Evolutionary conservation across 495 filamentous ascomycete genomes (phyloP), one percentile per base, ranked within the genome.

Genomic region (Penicillium paxilli): DNA sequence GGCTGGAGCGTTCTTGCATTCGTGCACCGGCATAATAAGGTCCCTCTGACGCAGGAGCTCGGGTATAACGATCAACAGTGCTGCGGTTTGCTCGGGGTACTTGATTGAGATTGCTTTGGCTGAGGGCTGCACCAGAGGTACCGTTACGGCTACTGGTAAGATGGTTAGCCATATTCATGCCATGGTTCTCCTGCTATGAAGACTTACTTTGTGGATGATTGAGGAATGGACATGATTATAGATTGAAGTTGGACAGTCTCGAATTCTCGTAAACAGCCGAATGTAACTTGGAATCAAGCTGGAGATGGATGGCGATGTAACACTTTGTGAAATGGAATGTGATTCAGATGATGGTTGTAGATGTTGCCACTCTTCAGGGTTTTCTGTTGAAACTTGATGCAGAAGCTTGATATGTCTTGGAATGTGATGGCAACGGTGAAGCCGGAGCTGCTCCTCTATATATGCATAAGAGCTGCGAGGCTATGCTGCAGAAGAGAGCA

Each of bases 21-120:
- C 67, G 63, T 28, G 67, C 68, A 3, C 63, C 62, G 17, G 65
- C 68, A 58, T 68, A 76, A 60, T 76, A 76, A 16, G 73, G 71
- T 9, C 62, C 64, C 21, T 76, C 73, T 2, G 69, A 57, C n/a
- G 70, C 63, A 11, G 69, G 57, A 24, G 63, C 58, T 21, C 66
- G 64, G 20, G 62, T 58, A 45, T 68, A 73, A 25, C 69, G 65
- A n/a, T 72, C 67, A 3, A 71, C 64, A 7, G 49, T 59, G 48
- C 44, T 63, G 47, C 58, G 54, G 37, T 21, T 67, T 51, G 61
- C 62, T 23, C 52, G 57, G 16, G 68, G 69, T 1, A 74, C 35
- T 50, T 71, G 60, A 38, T 54, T 69, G 50, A 74, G 28, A 22
- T 74, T 73, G 44, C 51, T 62, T 41, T 64, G 63, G 35, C 59